Conservation (phyloP, 441 rosid species). For the Oxalis stricta region DNA sequence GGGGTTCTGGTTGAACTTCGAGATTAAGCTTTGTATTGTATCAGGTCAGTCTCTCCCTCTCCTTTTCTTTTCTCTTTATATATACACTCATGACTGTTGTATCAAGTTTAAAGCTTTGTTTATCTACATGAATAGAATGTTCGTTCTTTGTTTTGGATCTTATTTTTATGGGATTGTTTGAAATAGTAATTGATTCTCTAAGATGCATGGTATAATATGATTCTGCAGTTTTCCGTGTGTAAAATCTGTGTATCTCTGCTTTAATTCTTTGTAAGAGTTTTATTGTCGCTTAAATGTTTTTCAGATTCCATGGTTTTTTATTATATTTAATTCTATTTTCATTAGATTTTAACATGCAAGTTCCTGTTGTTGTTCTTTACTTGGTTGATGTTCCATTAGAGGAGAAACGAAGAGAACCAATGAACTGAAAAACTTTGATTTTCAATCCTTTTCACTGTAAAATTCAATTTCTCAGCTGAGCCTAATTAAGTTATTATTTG, state of each 20-base stretch:
- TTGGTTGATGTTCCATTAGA: too few relatives aligned
- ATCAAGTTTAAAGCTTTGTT: background rate
- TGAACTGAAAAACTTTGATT: background rate
- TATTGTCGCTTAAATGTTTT: too few relatives aligned
- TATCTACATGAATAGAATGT: constrained; percentile 1
- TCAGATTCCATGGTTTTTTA: too few relatives aligned
- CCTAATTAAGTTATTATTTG: background rate
- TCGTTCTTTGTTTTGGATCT: constrained; percentile 18
- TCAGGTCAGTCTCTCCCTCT: constrained; percentile 25
- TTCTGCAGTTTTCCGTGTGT: background rate
- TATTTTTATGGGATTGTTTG: constrained; percentile 6
- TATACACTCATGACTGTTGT: too few relatives aligned
- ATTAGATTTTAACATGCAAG: too few relatives aligned
- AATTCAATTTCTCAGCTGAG: background rate
- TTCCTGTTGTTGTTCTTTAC: too few relatives aligned
- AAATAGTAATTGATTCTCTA: background rate
- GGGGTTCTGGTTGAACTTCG: constrained; percentile 22
- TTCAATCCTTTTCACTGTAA: background rate
- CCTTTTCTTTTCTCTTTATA: background rate
- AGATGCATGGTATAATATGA: background rate
- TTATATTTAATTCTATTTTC: too few relatives aligned
- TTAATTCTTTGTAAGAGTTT: too few relatives aligned
- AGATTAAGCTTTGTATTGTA: constrained; percentile 15
- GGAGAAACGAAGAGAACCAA: too few relatives aligned
- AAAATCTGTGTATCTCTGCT: too few relatives aligned